phyloP scores from a whole-genome alignment of 2,329 filamentous ascomycete genomes.

The Uncinocarpus reesii region DNA sequence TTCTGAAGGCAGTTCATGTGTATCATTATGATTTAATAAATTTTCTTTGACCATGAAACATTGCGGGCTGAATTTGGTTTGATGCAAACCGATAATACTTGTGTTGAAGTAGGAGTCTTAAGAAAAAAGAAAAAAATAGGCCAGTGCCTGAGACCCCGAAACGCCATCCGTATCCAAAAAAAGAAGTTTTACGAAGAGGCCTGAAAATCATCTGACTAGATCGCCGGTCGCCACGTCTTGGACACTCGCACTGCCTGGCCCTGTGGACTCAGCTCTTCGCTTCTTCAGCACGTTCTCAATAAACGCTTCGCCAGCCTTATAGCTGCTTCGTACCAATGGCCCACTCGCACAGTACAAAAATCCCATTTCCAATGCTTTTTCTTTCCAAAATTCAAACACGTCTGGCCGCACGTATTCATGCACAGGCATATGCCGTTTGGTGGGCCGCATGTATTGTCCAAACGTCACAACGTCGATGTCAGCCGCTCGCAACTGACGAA shows the following conservation, averaged over 20 bases:
- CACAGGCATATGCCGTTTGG: conserved; percentile 94
- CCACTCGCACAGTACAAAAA: conserved; percentile 95
- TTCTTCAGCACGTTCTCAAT: conserved; percentile 97
- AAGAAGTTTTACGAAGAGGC: background rate
- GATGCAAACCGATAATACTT: background rate
- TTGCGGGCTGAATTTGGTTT: conserved; percentile 2
- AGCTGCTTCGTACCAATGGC: conserved; percentile 83
- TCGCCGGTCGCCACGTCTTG: conserved; percentile 23
- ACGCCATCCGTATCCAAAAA: background rate
- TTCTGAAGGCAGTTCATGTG: background rate
- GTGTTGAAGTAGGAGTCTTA: conserved; percentile 4
- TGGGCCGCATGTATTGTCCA: conserved; percentile 99
- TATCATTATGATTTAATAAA: conserved; percentile 6
- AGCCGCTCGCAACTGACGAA: conserved; percentile 67
- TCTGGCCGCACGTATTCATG: conserved; percentile 89
- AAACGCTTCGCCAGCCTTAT: conserved; percentile 96
- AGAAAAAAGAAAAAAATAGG: too few species aligned
- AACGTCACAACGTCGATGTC: conserved; percentile 94
- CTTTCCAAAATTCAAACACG: conserved; percentile 82
- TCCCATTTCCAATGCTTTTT: conserved; percentile 82
- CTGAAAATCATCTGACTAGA: conserved; percentile 21
- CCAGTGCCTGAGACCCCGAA: conserved; percentile 3
- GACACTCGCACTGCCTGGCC: conserved; percentile 22
- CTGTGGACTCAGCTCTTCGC: conserved; percentile 37
- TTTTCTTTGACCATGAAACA: conserved; percentile 6